A percentile compares a stretch with the other conserved stretches of the same genome.
These are phyloP conservation scores for Dipteronia sinensis DNA, from an alignment of 345 rosid genomes.

Conservation along the genomic window DNA sequence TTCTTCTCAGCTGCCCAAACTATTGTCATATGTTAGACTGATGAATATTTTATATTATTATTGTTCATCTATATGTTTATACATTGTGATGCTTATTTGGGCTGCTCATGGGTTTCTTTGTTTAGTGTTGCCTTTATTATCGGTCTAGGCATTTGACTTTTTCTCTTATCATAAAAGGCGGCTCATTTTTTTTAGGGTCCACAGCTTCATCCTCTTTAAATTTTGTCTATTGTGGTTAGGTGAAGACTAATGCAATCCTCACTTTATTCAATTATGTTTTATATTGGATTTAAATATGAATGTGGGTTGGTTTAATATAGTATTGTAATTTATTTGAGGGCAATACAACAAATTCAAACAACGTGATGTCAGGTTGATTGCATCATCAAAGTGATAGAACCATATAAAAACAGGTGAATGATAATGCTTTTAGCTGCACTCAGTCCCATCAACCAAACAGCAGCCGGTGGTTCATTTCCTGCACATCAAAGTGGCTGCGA, in stretches of 20 bases:
- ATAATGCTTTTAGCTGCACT: conserved; percentile 1
- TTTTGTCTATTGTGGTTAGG: not conserved
- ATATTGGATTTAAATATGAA: too few species aligned
- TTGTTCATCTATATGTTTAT: not conserved
- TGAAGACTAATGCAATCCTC: not conserved
- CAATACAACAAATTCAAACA: not conserved
- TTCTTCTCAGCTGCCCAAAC: not conserved
- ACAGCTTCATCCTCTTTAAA: not conserved
- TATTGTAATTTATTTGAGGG: not conserved
- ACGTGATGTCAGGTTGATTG: not conserved
- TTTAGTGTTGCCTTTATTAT: not conserved
- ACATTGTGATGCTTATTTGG: not conserved
- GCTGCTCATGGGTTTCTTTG: not conserved
- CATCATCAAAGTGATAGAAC: too few species aligned
- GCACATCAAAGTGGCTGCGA: conserved; percentile 5
- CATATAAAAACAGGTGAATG: not conserved
- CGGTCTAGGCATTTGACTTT: not conserved
- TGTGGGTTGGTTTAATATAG: too few species aligned
- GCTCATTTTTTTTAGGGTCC: not conserved
- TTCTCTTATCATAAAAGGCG: not conserved
- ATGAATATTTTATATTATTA: not conserved
- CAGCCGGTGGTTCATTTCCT: conserved; percentile 13
- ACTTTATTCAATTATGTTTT: not conserved
- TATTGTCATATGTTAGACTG: not conserved
- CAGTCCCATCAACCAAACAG: not conserved